phyloP scores from a whole-genome alignment of 2,329 filamentous ascomycete species.

The Paraconiothyrium sp. region DNA sequence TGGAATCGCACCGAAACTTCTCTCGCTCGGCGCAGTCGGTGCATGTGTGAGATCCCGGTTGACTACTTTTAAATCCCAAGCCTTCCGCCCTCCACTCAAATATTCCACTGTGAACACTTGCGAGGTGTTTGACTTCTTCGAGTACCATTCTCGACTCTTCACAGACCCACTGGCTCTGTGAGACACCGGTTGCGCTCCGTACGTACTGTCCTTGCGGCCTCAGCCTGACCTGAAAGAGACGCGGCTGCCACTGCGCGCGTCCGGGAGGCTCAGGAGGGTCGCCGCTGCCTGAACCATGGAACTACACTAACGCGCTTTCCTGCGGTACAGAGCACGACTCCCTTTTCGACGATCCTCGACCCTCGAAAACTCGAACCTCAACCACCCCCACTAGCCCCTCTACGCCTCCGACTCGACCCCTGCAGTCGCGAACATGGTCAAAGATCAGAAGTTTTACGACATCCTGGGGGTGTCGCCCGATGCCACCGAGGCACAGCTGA shows the following conservation, averaged over 20 bases:
- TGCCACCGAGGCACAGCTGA: constrained; percentile 85
- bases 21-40: constrained; percentile 44
- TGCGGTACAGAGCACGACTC: background rate
- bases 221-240: constrained; percentile 10
- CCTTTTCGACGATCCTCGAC: background rate
- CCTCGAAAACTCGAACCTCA: constrained; percentile 28
- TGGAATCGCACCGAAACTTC: constrained; percentile 49
- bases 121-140: background rate
- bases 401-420: constrained; percentile 18
- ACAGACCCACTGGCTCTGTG: background rate
- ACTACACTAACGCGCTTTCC: constrained; percentile 10
- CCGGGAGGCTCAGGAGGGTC: background rate
- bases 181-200: background rate
- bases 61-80: constrained; percentile 45
- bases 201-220: background rate
- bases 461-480: constrained; percentile 78
- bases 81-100: constrained; percentile 27
- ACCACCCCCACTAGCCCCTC: constrained; percentile 38
- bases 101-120: background rate
- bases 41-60: constrained; percentile 43
- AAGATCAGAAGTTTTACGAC: constrained; percentile 83
- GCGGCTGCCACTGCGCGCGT: constrained; percentile 5
- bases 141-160: background rate
- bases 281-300: constrained; percentile 14
- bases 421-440: constrained; percentile 69